Evolutionary conservation across 495 filamentous ascomycete genomes (phyloP), one percentile per base, ranked within the genome.

Genomic region (Tuber brumale): DNA sequence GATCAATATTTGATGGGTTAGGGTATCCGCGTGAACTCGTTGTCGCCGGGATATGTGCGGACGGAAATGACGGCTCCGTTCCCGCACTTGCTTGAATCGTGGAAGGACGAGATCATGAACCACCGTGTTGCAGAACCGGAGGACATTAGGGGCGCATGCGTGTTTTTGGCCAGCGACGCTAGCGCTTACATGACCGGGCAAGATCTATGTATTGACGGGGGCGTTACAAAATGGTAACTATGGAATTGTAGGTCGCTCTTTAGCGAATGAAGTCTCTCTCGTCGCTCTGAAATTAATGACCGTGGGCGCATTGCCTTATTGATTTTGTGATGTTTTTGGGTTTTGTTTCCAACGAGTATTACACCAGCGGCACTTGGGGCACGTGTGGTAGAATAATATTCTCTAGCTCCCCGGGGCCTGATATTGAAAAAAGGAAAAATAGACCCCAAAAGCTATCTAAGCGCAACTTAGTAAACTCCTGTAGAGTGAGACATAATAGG

Each of bases 111-210:
- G 57, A 97, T 97, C 74, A 94, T 95, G 1, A 89, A 90, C 82
- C 94, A 94, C 31, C 92, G 92, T 83, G 96, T 98, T 92, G 95
- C 94, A 12, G 88, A 91, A 12, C 95, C 95, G 0, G 91, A 92
- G 82, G 95, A 98, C 80, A 87, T 98, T 31, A 94, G 94, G 91
- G 95, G 95, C 0, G 91, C 93, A 1, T 94, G 97, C 70, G 92
- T 92, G 0, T 97, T 95, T 86, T 85, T 98, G 79, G 89, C 92
- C 31, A 95, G 92, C 72, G 95, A 97, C 83, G 94, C 94, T 5
- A 89, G 90, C 70, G 86, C 84, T 70, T 98, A 97, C 85, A 90
- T 97, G 71, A 98, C 94, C 16, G 95, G 95, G 14, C 92, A 94
- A 21, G 94, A 97, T 81, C 85, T 97, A 76, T 87, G 94, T n/a